Evolutionary conservation across 2,329 filamentous ascomycete genomes (phyloP), one percentile per base, ranked within the genome.

Genomic region (Ascochyta viciae-villosae): DNA sequence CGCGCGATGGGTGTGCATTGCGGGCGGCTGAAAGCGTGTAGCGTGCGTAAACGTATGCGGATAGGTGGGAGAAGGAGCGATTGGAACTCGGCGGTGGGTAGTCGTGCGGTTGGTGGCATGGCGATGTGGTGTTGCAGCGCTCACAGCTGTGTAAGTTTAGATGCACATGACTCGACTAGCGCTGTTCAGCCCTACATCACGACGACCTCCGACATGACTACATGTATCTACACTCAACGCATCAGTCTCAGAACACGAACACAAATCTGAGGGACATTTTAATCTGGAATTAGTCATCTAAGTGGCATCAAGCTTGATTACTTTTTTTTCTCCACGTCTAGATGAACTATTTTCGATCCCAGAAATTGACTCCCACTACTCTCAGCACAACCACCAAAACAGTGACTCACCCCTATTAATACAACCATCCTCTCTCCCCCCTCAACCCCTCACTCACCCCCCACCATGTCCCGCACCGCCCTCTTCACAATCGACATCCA

Each of bases 31-130:
- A 66, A 33, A 16, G 58, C 55, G 33, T 42, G 61, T 7, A 68
- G 41, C 16, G 61, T 45, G 6, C 44, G 56, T 33, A 63, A 16
- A 4, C 58, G 53, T 7, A 67, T 29, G 38, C 54, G 50, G 5
- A 67, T 52, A 3, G 67, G 67, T 6, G 61, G 57, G 6, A 59
- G 53, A 3, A 70, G 61, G 13, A 68, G 47, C 31, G 66, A 64
- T n/a, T 60, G 58, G 24, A 68, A 67, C 6, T 62, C 58, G 35
- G 60, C 54, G 6, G 53, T 50, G 6, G 57, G 41, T 27, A 62
- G 47, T 23, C 54, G 65, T 19, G 50, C 45, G 31, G 41, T 51
- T 1, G 46, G 53, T 46, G 56, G 46, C 66, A 67, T 66, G n/a
- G 53, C 31, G 49, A 42, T 42, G 50, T 22, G 15, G 35, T 31